These are phyloP conservation scores for Dendryphion nanum DNA, from an alignment of 2,329 filamentous ascomycete genomes.

Conservation along the genomic window DNA sequence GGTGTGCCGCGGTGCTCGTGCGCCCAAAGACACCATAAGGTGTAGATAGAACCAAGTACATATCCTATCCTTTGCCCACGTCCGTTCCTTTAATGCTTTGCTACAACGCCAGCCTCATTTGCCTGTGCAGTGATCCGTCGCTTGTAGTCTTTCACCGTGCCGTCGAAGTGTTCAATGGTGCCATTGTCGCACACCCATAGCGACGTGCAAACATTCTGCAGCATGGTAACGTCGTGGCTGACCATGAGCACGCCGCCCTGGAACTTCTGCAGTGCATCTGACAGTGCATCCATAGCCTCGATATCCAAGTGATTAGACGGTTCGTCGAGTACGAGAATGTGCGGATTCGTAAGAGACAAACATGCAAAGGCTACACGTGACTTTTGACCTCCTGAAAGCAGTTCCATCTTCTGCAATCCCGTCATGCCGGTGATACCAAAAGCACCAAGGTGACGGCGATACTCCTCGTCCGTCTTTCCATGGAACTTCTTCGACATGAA, in stretches of 20 bases:
- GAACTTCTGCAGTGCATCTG: conserved; percentile 79
- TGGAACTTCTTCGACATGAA: conserved; percentile 96
- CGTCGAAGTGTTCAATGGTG: conserved; percentile 92
- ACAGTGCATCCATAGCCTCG: conserved; percentile 95
- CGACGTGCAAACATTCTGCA: conserved; percentile 91
- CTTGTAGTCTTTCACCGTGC: conserved; percentile 96
- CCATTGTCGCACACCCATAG: conserved; percentile 96
- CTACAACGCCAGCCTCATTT: conserved; percentile 81
- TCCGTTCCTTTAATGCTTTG: conserved; percentile 43
- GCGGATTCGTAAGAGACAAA: conserved; percentile 86
- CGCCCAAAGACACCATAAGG: no score
- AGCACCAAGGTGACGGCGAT: conserved; percentile 89
- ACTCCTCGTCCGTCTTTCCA: conserved; percentile 92
- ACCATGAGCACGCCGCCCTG: conserved; percentile 97
- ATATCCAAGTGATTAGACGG: conserved; percentile 99
- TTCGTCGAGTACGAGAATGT: conserved; percentile 97
- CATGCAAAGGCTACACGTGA: conserved; percentile 98
- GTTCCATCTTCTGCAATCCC: conserved; percentile 90
- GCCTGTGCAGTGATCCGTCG: conserved; percentile 91
- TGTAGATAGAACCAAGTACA: no score
- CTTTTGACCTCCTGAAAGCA: conserved; percentile 96
- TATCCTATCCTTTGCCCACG: no score
- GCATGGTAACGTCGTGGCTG: conserved; percentile 97
- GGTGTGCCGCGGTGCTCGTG: no score
- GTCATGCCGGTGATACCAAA: conserved; percentile 87